Percentiles rank a stretch among this genome's conserved stretches.
These are phyloP conservation scores for Beta lomatogona DNA, from an alignment of 179 eudicot species.

Conservation along the genomic window DNA sequence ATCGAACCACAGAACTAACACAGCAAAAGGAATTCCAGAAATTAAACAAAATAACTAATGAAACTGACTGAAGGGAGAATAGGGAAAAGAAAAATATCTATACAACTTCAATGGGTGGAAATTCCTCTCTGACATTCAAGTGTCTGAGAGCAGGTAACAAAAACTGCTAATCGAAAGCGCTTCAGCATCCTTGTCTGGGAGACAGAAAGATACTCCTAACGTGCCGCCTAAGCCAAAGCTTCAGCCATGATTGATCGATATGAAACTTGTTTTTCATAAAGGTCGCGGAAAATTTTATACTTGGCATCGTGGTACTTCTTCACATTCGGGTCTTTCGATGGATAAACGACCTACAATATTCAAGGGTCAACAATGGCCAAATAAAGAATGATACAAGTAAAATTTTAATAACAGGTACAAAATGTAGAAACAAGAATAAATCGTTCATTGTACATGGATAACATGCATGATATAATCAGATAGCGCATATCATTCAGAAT, in stretches of 20 bases:
- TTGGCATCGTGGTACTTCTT: conserved; percentile 93
- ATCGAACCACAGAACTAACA: neutral
- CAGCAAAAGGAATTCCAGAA: neutral
- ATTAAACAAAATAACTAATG: neutral
- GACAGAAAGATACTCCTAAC: conserved; percentile 4
- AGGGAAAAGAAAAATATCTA: neutral
- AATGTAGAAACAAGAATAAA: neutral
- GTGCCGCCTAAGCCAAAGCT: conserved; percentile 48
- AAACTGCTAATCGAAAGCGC: neutral
- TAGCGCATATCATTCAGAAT: neutral
- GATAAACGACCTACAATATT: conserved; percentile 65
- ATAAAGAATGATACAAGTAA: neutral
- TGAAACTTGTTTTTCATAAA: conserved; percentile 72
- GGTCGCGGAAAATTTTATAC: conserved; percentile 72
- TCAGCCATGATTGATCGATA: conserved; percentile 72
- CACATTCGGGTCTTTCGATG: conserved; percentile 73
- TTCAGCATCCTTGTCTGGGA: neutral
- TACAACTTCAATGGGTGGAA: neutral
- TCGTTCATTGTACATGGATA: neutral
- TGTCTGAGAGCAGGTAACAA: neutral
- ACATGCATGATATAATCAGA: neutral
- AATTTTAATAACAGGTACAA: neutral
- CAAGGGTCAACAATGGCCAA: conserved; percentile 3
- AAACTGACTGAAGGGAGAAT: neutral
- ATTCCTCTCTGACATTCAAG: neutral